Percentiles rank a stretch among this genome's conserved stretches.
These are phyloP conservation scores for Thielaviopsis populi DNA, from an alignment of 2,329 filamentous ascomycete species.

Conservation along the genomic window DNA sequence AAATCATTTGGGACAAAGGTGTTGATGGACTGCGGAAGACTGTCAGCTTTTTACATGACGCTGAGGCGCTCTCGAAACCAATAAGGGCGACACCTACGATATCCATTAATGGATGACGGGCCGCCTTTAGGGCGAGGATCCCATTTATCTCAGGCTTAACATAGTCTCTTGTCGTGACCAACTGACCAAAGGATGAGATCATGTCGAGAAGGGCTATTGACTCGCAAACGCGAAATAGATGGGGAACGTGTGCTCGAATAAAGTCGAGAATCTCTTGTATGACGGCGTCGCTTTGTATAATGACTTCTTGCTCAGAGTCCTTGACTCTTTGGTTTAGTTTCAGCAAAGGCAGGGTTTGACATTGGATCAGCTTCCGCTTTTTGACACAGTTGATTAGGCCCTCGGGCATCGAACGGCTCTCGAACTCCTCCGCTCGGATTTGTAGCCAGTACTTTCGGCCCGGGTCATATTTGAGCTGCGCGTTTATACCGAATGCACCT, in stretches of 20 bases:
- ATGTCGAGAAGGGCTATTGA: slow-evolving; percentile 78
- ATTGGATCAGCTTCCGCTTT: slow-evolving; percentile 66
- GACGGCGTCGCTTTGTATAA: slow-evolving; percentile 65
- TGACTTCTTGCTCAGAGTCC: slow-evolving; percentile 69
- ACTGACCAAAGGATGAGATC: slow-evolving; percentile 59
- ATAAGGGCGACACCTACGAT: slow-evolving; percentile 30
- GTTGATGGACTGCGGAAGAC: slow-evolving; percentile 24
- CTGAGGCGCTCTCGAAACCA: not conserved
- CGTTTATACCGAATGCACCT: slow-evolving; percentile 42
- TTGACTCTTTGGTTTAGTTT: slow-evolving; percentile 66
- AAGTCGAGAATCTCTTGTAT: slow-evolving; percentile 56
- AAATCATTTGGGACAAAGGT: slow-evolving; percentile 81
- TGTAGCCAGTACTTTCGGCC: slow-evolving; percentile 67
- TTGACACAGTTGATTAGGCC: slow-evolving; percentile 63
- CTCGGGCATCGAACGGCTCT: slow-evolving; percentile 43
- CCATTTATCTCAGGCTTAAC: slow-evolving; percentile 53
- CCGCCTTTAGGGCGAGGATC: slow-evolving; percentile 56
- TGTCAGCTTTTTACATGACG: not conserved
- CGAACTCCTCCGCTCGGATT: slow-evolving; percentile 46
- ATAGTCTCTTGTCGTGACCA: slow-evolving; percentile 47
- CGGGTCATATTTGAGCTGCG: slow-evolving; percentile 61
- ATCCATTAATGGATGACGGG: slow-evolving; percentile 66
- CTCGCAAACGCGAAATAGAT: slow-evolving; percentile 73
- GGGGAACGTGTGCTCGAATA: slow-evolving; percentile 56
- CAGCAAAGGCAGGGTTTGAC: slow-evolving; percentile 69